A percentile compares a stretch with the other conserved stretches of the same genome.
These are phyloP conservation scores for Brassica juncea DNA, from an alignment of 345 rosid species.

Conservation along the genomic window DNA sequence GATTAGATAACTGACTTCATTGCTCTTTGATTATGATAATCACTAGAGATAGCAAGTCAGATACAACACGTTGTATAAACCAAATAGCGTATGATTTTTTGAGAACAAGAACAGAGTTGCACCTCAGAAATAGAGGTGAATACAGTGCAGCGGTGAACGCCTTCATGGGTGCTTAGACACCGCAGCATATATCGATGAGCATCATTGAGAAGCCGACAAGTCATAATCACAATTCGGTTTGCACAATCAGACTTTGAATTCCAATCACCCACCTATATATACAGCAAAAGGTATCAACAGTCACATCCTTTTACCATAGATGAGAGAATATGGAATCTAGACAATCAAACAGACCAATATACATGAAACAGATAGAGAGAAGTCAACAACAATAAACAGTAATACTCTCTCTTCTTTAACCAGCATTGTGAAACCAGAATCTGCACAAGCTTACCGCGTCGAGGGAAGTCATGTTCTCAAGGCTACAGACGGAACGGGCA, in stretches of 20 bases:
- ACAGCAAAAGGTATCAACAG: neutral
- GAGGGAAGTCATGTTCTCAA: slow-evolving; percentile 75
- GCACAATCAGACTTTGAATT: slow-evolving; percentile 52
- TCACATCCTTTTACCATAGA: neutral
- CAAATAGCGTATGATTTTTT: slow-evolving; percentile 14
- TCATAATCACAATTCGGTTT: slow-evolving; percentile 63
- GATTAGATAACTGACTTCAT: neutral
- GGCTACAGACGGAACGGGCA: slow-evolving; percentile 71
- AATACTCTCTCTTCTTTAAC: neutral
- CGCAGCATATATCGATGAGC: slow-evolving; percentile 91
- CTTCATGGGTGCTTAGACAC: slow-evolving; percentile 63
- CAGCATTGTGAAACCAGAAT: neutral
- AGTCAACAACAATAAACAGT: too few species aligned
- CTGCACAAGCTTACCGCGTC: slow-evolving; percentile 58
- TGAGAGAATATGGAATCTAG: neutral
- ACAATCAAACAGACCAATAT: neutral
- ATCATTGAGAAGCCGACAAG: slow-evolving; percentile 82
- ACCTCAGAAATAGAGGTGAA: slow-evolving; percentile 95
- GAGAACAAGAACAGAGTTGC: slow-evolving; percentile 18
- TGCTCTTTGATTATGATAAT: neutral
- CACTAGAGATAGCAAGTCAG: slow-evolving; percentile 7
- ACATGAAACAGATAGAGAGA: neutral
- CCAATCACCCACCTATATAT: slow-evolving; percentile 70
- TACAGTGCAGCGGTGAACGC: slow-evolving; percentile 55
- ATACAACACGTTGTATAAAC: slow-evolving; percentile 5